A percentile compares a stretch with the other conserved stretches of the same genome.
phyloP scores from a whole-genome alignment of 2,329 filamentous ascomycete genomes.

The Venturiaceae sp. region DNA sequence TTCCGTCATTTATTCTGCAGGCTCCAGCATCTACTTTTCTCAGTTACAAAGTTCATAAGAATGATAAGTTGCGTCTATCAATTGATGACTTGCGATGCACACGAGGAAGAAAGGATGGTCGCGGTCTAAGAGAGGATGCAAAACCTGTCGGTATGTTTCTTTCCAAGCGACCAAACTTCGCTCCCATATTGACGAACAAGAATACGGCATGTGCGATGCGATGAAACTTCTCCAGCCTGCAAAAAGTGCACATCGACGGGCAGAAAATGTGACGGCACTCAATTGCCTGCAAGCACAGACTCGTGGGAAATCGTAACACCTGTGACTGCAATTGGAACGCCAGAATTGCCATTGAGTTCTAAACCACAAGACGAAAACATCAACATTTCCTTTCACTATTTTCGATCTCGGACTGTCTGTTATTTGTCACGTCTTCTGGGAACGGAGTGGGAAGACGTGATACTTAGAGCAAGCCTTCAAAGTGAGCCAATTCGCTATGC shows the following conservation, averaged over 20 bases:
- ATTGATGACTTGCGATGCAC: not conserved
- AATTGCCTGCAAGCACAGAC: not conserved
- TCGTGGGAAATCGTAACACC: not conserved
- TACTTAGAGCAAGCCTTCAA: no score
- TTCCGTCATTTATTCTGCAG: no score
- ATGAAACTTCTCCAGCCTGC: not conserved
- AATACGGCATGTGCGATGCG: not conserved
- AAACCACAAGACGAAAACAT: not conserved
- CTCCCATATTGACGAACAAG: not conserved
- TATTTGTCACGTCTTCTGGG: not conserved
- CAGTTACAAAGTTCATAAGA: not conserved
- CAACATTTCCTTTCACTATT: not conserved
- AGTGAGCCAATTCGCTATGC: no score
- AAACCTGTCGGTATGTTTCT: not conserved
- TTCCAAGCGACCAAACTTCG: no score
- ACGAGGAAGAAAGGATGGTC: not conserved
- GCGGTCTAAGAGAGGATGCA: not conserved
- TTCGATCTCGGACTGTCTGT: not conserved
- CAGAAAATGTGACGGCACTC: not conserved
- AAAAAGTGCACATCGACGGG: not conserved
- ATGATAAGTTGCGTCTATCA: not conserved
- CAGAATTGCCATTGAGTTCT: no score
- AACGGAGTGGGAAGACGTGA: no score
- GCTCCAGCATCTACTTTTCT: not conserved
- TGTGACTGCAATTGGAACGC: no score